A percentile compares a stretch with the other conserved stretches of the same genome.
Evolutionary conservation across 2,329 filamentous ascomycete genomes (phyloP).

Genomic region (Chaetomiaceae sp.): DNA sequence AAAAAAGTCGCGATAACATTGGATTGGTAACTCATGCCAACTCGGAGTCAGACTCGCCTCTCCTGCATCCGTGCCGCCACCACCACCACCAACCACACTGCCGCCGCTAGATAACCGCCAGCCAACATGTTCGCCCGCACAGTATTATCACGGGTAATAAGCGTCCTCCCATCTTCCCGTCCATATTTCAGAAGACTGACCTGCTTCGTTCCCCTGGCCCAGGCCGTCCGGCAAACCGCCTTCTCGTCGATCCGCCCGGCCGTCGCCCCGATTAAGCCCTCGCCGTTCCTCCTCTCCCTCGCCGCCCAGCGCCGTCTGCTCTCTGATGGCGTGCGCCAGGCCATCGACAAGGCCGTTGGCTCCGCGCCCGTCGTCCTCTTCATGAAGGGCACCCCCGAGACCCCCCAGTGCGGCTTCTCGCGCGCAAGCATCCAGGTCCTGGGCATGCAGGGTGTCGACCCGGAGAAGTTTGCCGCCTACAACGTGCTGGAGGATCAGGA

Average conservation of each 20-base stretch:
- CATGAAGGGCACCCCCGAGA: conserved; percentile 84
- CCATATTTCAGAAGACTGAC: background rate
- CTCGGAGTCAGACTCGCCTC: background rate
- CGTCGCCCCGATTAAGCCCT: conserved; percentile 6
- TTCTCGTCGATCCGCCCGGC: conserved; percentile 11
- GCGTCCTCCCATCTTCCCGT: too few relatives aligned
- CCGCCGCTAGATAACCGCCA: background rate
- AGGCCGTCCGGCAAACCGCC: conserved; percentile 21
- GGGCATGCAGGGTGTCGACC: conserved; percentile 90
- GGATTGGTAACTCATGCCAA: too few relatives aligned
- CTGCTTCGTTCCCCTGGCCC: background rate
- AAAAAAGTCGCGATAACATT: conserved; percentile 18
- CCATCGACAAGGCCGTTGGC: conserved; percentile 84
- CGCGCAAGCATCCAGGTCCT: conserved; percentile 92
- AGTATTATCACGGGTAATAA: conserved; percentile 23
- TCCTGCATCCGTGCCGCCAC: background rate
- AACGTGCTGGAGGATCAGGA: conserved; percentile 93
- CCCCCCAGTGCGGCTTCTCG: conserved; percentile 82
- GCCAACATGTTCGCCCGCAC: conserved; percentile 21
- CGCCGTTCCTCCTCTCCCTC: conserved; percentile 15
- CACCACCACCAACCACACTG: background rate
- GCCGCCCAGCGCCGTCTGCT: conserved; percentile 58
- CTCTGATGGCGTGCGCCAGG: conserved; percentile 71
- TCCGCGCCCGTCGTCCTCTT: conserved; percentile 93
- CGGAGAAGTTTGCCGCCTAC: conserved; percentile 93